Base-by-base conservation (phyloP, 495 filamentous ascomycete genomes). In the Aspergillus olivimuriae region DNA sequence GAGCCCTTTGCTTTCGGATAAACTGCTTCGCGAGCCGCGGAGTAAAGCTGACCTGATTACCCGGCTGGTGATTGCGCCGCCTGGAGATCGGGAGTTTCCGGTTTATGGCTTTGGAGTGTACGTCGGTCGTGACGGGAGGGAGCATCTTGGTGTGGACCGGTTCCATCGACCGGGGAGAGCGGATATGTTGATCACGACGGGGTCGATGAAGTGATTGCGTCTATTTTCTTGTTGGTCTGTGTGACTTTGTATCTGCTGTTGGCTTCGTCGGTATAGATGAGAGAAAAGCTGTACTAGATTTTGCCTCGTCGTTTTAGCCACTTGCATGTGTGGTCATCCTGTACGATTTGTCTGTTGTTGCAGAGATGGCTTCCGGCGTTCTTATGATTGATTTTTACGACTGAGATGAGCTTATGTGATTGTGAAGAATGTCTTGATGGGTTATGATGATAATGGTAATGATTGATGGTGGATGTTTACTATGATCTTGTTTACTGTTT, bases 61-160 rank as follows among this genome's bases (percentile, higher is more conserved):
- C 0, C 68, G 81, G 17, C 55, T 86, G 23, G 67, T 84, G 43
- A 60, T 72, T 15, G 58, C 65, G 0, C 66, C 68, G 2, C 65
- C 67, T 1, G 70, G 72, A 2, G 76, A 77, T 38, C 66, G 66
- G 20, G 56, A 64, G 32, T 58, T 67, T 19, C 66, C 76, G 4
- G 62, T 59, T 41, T 87, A 80, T 54, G 78, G 71, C 0, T 84
- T 86, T 52, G 82, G 81, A 0, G 66, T 81, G 8, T 80, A 75
- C 53, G 55, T 70, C 11, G 81, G 81, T 0, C 62, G 74, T 23
- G 78, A 86, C 56, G 80, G 77, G 10, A 71, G 63, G 33, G 80
- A 85, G 55, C 78, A 81, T 61, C 57, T 82, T 21, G 83, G 83
- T 0, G 75, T 87, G 53, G 83, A 86, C 54, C 69, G 79, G 32